Percentiles rank a stretch among this genome's conserved stretches.
Conservation (phyloP, 108 stramenopile species). For the Asterionellopsis glacialis region DNA sequence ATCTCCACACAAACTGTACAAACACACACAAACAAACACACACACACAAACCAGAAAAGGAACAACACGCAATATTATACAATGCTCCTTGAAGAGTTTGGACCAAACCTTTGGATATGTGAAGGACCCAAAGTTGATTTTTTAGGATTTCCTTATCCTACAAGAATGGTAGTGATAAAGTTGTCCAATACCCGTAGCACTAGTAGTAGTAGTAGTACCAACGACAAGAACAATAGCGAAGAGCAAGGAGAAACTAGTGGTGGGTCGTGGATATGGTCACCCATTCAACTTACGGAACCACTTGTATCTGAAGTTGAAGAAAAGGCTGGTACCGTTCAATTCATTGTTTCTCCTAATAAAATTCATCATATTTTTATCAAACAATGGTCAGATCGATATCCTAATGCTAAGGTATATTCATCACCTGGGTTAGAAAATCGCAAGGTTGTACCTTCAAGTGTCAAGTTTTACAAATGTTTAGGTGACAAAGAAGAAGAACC, state of each 20-base stretch:
- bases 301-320: conserved; percentile 19
- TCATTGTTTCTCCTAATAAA: conserved; percentile 28
- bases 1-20: too few species aligned
- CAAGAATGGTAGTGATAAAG: conserved; percentile 1
- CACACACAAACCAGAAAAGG: too few species aligned
- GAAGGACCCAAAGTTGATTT: background rate
- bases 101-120: background rate
- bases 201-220: too few species aligned
- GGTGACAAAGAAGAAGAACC: too few species aligned
- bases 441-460: conserved; percentile 10
- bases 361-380: conserved; percentile 30
- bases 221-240: too few species aligned
- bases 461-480: background rate
- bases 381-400: conserved; percentile 20
- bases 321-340: conserved; percentile 25
- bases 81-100: background rate
- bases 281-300: conserved; percentile 14
- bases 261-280: conserved; percentile 31
- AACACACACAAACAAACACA: too few species aligned
- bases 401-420: conserved; percentile 22
- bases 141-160: background rate
- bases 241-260: background rate
- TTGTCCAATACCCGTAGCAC: too few species aligned
- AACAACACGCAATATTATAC: too few species aligned
- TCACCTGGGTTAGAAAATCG: conserved; percentile 22